Evolutionary conservation across 768 basidiomycete genomes (phyloP).

Genomic region (Boletus eberwhitei): DNA sequence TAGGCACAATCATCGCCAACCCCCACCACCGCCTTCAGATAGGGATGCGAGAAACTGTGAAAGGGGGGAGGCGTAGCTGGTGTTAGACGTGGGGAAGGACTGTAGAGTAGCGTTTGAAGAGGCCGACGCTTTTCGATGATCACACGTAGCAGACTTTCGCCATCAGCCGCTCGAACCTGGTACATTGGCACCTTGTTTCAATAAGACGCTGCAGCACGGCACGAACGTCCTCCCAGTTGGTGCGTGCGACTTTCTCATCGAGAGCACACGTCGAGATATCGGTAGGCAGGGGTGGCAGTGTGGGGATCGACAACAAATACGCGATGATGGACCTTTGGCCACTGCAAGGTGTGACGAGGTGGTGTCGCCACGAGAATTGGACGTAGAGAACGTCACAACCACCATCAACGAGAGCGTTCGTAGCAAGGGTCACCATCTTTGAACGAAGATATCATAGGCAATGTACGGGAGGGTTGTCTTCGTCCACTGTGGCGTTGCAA

Average conservation of each 20-base stretch:
- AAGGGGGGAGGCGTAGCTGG: not conserved
- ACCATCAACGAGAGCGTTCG: not conserved
- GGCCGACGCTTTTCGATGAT: not conserved
- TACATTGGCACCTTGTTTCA: not conserved
- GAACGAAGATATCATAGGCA: no score
- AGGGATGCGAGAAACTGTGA: not conserved
- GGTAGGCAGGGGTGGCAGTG: not conserved
- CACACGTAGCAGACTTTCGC: conserved; percentile 1
- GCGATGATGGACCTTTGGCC: not conserved
- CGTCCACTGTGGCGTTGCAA: not conserved
- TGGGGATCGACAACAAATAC: not conserved
- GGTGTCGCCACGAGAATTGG: not conserved
- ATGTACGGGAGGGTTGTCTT: conserved; percentile 3
- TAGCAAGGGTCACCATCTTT: rapidly evolving
- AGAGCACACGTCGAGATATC: not conserved
- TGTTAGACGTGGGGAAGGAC: no score
- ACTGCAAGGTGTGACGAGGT: conserved; percentile 5
- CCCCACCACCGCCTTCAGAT: no score
- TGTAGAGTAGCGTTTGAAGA: not conserved
- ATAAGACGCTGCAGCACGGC: not conserved
- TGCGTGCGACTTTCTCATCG: no score
- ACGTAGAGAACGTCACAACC: conserved; percentile 2
- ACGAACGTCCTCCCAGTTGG: not conserved
- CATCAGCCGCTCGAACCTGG: no score
- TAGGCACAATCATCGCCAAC: no score